Conservation (phyloP, 306 rosid species). For the Rosa persica region DNA sequence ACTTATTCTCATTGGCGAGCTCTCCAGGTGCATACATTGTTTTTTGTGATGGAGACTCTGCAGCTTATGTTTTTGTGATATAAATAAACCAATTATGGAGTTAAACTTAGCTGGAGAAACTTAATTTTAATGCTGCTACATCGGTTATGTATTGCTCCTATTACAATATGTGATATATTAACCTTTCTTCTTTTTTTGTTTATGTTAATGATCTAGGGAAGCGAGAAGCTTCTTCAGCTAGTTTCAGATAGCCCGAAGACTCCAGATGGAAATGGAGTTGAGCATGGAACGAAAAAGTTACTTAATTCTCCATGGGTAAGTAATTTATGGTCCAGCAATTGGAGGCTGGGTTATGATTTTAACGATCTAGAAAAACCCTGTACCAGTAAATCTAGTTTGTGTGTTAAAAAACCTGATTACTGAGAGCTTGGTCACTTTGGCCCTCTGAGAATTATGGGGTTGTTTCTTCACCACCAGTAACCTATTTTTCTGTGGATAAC, state of each 20-base stretch:
- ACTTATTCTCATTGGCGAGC: slow-evolving; percentile 96
- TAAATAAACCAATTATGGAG: background rate
- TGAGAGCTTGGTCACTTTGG: background rate
- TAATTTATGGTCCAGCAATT: slow-evolving; percentile 16
- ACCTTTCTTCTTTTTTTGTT: slow-evolving; percentile 14
- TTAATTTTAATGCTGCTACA: background rate
- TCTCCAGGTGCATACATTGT: slow-evolving; percentile 50
- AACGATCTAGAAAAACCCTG: background rate
- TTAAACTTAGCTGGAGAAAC: background rate
- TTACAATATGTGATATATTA: background rate
- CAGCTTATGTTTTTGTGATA: slow-evolving; percentile 13
- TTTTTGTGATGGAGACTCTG: slow-evolving; percentile 17
- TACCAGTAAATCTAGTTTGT: background rate
- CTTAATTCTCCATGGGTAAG: slow-evolving; percentile 51
- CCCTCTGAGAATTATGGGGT: background rate
- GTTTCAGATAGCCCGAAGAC: slow-evolving; percentile 50
- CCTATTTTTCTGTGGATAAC: background rate
- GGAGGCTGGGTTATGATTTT: background rate
- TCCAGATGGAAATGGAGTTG: slow-evolving; percentile 30
- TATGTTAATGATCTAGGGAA: slow-evolving; percentile 56
- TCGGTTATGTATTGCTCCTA: background rate
- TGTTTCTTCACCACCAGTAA: background rate
- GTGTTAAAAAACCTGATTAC: background rate
- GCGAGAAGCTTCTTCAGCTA: slow-evolving; percentile 77
- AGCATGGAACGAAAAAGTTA: slow-evolving; percentile 31